Evolutionary conservation across 306 rosid species (phyloP).

Genomic region (Quercus robur): DNA sequence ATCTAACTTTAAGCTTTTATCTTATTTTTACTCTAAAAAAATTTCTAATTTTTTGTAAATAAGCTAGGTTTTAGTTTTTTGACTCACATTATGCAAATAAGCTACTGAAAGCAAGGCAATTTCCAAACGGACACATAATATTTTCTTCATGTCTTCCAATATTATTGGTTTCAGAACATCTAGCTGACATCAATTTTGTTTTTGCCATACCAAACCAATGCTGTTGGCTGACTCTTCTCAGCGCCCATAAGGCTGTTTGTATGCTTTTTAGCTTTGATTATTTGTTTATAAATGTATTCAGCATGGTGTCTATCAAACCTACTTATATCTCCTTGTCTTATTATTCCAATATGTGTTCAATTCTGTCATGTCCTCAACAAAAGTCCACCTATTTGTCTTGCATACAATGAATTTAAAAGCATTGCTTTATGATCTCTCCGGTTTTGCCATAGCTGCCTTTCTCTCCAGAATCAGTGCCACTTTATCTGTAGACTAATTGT

Average conservation of each 20-base stretch:
- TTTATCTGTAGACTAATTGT: neutral
- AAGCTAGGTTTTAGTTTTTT: no score
- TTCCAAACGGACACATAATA: neutral
- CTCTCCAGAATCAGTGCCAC: neutral
- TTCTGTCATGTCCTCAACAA: neutral
- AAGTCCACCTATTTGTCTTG: neutral
- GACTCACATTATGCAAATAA: no score
- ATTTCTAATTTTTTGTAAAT: no score
- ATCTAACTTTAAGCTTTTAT: no score
- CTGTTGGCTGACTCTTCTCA: neutral
- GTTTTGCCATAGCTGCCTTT: neutral
- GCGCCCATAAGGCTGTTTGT: neutral
- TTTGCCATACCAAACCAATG: neutral
- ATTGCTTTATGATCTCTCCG: neutral
- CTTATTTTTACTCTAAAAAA: no score
- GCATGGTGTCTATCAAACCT: neutral
- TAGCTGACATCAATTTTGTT: no score
- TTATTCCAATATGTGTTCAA: neutral
- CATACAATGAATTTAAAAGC: neutral
- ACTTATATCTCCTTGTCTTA: neutral
- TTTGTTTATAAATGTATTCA: neutral
- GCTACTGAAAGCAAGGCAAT: no score
- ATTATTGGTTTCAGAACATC: neutral
- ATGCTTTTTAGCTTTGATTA: neutral
- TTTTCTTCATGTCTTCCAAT: neutral